A percentile compares a stretch with the other conserved stretches of the same genome.
Conservation (phyloP, 306 rosid genomes). For the Dryas alaskensis region DNA sequence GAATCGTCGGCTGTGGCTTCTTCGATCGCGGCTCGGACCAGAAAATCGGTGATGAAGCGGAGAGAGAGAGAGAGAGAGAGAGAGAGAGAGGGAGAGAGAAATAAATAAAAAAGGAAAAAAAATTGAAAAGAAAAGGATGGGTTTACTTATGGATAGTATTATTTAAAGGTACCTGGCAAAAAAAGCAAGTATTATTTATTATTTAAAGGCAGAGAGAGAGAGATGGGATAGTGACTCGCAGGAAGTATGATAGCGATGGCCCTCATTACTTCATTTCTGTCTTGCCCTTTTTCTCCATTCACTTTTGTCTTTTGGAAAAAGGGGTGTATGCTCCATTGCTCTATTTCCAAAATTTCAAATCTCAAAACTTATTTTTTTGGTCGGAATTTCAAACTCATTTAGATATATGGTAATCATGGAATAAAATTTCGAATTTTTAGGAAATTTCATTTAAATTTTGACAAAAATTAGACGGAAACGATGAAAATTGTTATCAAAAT, state of each 20-base stretch:
- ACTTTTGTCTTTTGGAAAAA: not conserved
- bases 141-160: conserved; percentile 7
- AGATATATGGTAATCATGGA: too few species aligned
- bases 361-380: too few species aligned
- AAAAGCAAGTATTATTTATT: not conserved
- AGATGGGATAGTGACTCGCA: not conserved
- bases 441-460: too few species aligned
- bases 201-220: not conserved
- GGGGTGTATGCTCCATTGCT: not conserved
- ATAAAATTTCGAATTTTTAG: too few species aligned
- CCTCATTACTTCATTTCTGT: not conserved
- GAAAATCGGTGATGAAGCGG: conserved; percentile 45
- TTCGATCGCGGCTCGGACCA: conserved; percentile 26
- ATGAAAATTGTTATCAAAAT: too few species aligned
- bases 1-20: conserved; percentile 33
- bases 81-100: not conserved
- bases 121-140: not conserved
- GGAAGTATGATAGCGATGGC: conserved; percentile 12
- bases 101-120: not conserved
- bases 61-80: not conserved
- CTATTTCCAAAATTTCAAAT: too few species aligned
- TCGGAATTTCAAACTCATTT: too few species aligned
- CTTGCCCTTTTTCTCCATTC: not conserved
- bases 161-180: not conserved
- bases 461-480: too few species aligned